Base-by-base conservation (phyloP, 768 basidiomycete species). In the Suillus alpinus region DNA sequence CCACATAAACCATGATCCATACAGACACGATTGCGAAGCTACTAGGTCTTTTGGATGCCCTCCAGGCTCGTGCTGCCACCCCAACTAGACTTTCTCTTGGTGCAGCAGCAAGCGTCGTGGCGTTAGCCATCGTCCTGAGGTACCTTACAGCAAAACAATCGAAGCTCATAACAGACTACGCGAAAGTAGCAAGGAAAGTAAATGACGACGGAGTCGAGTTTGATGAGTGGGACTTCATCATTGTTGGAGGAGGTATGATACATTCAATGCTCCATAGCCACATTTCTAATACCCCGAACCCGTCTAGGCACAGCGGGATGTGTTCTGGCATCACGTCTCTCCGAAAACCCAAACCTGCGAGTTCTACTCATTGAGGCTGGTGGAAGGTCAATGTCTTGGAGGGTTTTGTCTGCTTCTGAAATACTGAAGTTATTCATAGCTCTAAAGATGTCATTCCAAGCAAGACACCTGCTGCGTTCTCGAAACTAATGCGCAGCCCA, bases 181-280 rank as follows among this genome's bases (percentile, higher is more conserved):
- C 63, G 14, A 57, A 58, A 29, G 59, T 64, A 16, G 65, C 65
- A 9, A 61, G 59, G 23, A 57, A 39, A 36, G 43, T 58, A 6
- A 56, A 57, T 32, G 26, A 41, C 2, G 14, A 57, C 9, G 56
- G 32, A 6, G 39, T 18, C 4, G 58, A 62, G 13, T 60, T 62
- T 39, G 67, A 76, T 55, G 75, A 79, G 57, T 83, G 76, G 61
- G 83, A 86, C 67, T 75, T 83, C 52, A 74, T 86, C 56, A 72
- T 86, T 58, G 75, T 84, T 44, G 84, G 84, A 4, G 84, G 85
- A 76, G 84, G 84, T 82, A 58, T 61, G 57, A 8, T 1, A 57
- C 34, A n/a, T 56, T 44, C 13, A 23, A 23, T 16, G 44, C 52
- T 63, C 53, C 34, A 20, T 10, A 43, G 16, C 31, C 13, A 18